Percentiles rank a stretch among this genome's conserved stretches.
Conservation (phyloP, 1,284 basidiomycete genomes). For the Austroboletus rostrupii region DNA sequence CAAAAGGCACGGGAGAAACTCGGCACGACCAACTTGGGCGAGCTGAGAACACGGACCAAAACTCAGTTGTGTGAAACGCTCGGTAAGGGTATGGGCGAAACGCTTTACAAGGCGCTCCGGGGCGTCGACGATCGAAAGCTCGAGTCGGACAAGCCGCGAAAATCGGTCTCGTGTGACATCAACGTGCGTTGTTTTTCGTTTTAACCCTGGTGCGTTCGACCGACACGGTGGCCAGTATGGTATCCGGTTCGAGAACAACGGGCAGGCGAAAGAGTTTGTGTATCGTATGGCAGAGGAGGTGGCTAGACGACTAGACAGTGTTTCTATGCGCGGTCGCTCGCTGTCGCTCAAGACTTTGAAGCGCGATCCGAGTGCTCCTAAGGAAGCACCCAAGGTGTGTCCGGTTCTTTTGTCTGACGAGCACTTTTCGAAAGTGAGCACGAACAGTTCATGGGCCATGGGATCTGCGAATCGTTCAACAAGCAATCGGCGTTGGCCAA, state of each 20-base stretch:
- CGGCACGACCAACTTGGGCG: conserved; percentile 67
- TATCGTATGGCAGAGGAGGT: conserved; percentile 75
- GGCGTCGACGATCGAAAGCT: conserved; percentile 81
- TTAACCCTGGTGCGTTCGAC: background rate
- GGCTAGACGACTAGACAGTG: conserved; percentile 61
- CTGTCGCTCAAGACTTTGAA: conserved; percentile 89
- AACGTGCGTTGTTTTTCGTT: conserved; percentile 55
- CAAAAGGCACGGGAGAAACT: conserved; percentile 78
- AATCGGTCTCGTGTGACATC: conserved; percentile 88
- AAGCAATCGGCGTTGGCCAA: conserved; percentile 64
- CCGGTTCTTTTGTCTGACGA: no score
- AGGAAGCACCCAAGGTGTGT: conserved; percentile 87
- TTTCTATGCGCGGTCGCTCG: conserved; percentile 66
- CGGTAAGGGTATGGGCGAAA: conserved; percentile 82
- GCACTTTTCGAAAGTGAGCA: no score
- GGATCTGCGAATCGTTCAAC: conserved; percentile 80
- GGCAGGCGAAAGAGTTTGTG: conserved; percentile 79
- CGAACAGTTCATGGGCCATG: conserved; percentile 86
- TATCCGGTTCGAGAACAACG: conserved; percentile 83
- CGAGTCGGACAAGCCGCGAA: conserved; percentile 80
- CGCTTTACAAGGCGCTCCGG: conserved; percentile 77
- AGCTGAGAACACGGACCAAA: conserved; percentile 60
- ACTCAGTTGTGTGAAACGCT: conserved; percentile 66
- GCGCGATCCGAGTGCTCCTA: conserved; percentile 79
- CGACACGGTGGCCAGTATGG: conserved; percentile 65